These are phyloP conservation scores for Hypomontagnella monticulosa DNA, from an alignment of 495 filamentous ascomycete species.

Conservation along the genomic window DNA sequence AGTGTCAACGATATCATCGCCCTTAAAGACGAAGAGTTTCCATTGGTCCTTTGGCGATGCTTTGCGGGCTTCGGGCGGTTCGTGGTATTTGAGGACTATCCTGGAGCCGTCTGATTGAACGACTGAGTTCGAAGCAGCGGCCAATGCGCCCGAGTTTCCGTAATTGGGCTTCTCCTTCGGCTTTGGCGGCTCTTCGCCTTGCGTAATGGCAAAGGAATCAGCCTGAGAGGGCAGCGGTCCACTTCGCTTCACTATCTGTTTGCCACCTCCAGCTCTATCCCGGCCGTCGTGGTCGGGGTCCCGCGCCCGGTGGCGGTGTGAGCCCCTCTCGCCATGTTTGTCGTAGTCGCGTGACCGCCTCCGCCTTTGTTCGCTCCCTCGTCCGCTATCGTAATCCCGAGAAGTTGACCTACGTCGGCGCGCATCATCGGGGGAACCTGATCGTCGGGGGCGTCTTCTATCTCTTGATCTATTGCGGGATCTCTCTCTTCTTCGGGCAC, in stretches of 20 bases:
- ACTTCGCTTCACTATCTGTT: constrained; percentile 50
- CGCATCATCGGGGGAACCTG: constrained; percentile 48
- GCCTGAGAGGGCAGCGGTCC: constrained; percentile 75
- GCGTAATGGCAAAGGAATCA: constrained; percentile 70
- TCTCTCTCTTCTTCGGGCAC: constrained; percentile 33
- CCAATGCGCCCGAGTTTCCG: constrained; percentile 79
- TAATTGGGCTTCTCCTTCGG: constrained; percentile 93
- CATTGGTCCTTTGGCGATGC: constrained; percentile 80
- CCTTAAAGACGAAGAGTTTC: constrained; percentile 96
- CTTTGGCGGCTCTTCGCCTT: constrained; percentile 60
- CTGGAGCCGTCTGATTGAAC: constrained; percentile 69
- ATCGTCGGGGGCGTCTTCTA: constrained; percentile 47
- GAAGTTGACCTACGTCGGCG: constrained; percentile 48
- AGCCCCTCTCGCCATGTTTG: constrained; percentile 21
- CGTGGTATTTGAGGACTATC: constrained; percentile 92
- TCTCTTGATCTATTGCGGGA: constrained; percentile 44
- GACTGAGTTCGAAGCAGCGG: constrained; percentile 87
- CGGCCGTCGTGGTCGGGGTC: constrained; percentile 31
- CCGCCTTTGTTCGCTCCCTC: constrained; percentile 26
- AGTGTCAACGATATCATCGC: constrained; percentile 78
- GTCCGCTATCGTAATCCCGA: constrained; percentile 36
- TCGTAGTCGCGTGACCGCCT: constrained; percentile 37
- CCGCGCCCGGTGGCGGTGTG: constrained; percentile 31
- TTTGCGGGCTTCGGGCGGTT: constrained; percentile 91
- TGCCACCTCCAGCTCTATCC: constrained; percentile 21